Evolutionary conservation across 2,329 filamentous ascomycete species (phyloP).

Genomic region (Diaporthe ampelina): DNA sequence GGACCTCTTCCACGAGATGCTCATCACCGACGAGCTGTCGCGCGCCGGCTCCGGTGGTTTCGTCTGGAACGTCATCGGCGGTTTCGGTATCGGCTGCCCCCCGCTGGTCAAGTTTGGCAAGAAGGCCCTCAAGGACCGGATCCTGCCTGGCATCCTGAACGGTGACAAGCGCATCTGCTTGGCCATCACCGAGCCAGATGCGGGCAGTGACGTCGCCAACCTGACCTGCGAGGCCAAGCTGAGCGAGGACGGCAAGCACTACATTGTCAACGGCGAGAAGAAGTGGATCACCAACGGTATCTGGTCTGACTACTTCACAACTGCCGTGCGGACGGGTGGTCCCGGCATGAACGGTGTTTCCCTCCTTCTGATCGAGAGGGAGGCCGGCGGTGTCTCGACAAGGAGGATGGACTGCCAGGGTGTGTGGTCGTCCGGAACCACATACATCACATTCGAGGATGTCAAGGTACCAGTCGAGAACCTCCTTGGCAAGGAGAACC

Average conservation of each 20-base stretch:
- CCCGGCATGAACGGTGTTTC: conserved; percentile 94
- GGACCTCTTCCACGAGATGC: conserved; percentile 98
- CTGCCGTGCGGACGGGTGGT: conserved; percentile 90
- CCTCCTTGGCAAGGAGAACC: conserved; percentile 96
- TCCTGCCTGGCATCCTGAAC: conserved; percentile 87
- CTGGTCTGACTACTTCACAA: conserved; percentile 98
- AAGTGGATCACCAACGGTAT: conserved; percentile 99
- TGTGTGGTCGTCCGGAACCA: conserved; percentile 94
- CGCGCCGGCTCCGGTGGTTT: conserved; percentile 91
- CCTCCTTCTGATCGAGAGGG: conserved; percentile 91
- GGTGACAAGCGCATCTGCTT: conserved; percentile 98
- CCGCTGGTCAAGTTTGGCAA: conserved; percentile 93
- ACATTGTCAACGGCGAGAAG: conserved; percentile 99
- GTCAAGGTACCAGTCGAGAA: conserved; percentile 99
- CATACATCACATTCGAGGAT: conserved; percentile 98
- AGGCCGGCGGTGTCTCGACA: conserved; percentile 86
- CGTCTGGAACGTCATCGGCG: conserved; percentile 96
- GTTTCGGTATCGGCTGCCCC: conserved; percentile 95
- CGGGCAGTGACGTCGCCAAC: conserved; percentile 95
- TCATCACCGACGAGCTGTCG: conserved; percentile 94
- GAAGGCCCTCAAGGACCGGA: conserved; percentile 85
- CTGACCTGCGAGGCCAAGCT: conserved; percentile 96
- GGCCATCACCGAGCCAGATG: conserved; percentile 97
- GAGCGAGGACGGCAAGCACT: conserved; percentile 95
- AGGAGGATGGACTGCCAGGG: conserved; percentile 98